phyloP scores from a whole-genome alignment of 1,139 yeast genomes.

The Yamadazyma diospyri region DNA sequence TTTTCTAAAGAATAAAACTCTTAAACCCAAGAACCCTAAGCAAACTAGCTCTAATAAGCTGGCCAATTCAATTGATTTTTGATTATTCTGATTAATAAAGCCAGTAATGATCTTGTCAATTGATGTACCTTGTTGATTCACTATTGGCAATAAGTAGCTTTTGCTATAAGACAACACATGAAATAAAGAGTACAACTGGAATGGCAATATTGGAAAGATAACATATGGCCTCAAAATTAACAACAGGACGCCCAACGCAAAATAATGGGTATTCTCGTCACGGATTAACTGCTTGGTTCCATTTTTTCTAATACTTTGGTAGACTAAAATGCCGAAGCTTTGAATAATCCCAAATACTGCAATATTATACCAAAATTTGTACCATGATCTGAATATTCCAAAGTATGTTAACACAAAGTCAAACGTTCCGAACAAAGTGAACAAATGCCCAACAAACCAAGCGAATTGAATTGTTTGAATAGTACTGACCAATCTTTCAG shows the following conservation, averaged over 20 bases:
- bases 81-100: slow-evolving; percentile 64
- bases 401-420: slow-evolving; percentile 51
- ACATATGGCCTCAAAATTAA: slow-evolving; percentile 43
- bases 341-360: slow-evolving; percentile 64
- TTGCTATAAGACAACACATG: slow-evolving; percentile 59
- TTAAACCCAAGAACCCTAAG: slow-evolving; percentile 44
- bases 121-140: slow-evolving; percentile 44
- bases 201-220: slow-evolving; percentile 41
- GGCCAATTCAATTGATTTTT: slow-evolving; percentile 67
- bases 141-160: slow-evolving; percentile 63
- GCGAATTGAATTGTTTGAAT: slow-evolving; percentile 49
- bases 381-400: slow-evolving; percentile 19
- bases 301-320: slow-evolving; percentile 44
- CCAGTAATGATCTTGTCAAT: slow-evolving; percentile 41
- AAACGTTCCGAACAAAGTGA: slow-evolving; percentile 54
- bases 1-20: slow-evolving; percentile 59
- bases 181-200: slow-evolving; percentile 55
- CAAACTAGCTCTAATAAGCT: slow-evolving; percentile 66
- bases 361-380: slow-evolving; percentile 52
- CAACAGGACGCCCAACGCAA: slow-evolving; percentile 40
- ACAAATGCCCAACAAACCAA: slow-evolving; percentile 70
- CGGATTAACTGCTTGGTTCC: slow-evolving; percentile 21
- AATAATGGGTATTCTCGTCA: slow-evolving; percentile 52
- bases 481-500: slow-evolving; percentile 2
- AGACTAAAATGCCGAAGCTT: slow-evolving; percentile 75